phyloP scores from a whole-genome alignment of 73 alveolate genomes.

The Durusdinium trenchii region DNA sequence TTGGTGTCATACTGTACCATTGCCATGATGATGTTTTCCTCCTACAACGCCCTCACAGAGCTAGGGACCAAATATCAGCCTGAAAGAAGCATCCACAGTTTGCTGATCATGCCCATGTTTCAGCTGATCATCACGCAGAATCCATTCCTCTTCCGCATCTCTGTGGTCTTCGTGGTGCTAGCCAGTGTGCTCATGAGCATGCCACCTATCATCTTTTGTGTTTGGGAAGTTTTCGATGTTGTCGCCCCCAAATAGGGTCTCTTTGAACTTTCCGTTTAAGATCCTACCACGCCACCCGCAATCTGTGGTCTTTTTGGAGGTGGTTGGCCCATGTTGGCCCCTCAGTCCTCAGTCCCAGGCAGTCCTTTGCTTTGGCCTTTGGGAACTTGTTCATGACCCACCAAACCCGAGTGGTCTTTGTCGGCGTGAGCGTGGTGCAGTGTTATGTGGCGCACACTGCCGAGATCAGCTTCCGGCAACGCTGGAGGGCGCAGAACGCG shows the following conservation, averaged over 20 bases:
- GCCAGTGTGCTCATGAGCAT: no score
- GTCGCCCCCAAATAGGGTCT: no score
- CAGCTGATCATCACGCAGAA: slow-evolving; percentile 78
- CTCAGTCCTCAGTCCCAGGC: neutral
- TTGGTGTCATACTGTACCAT: slow-evolving; percentile 68
- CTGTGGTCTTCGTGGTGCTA: slow-evolving; percentile 41
- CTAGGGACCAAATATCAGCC: neutral
- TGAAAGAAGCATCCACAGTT: slow-evolving; percentile 51
- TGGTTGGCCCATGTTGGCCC: neutral
- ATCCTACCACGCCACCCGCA: no score
- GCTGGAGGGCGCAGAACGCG: slow-evolving; percentile 61
- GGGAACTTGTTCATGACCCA: slow-evolving; percentile 88
- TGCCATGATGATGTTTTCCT: slow-evolving; percentile 44
- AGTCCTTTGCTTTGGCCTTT: neutral
- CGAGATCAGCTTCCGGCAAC: slow-evolving; percentile 64
- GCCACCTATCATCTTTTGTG: no score
- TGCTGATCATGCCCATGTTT: slow-evolving; percentile 80
- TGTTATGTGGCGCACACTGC: slow-evolving; percentile 84
- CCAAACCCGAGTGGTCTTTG: slow-evolving; percentile 68
- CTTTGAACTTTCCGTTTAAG: no score
- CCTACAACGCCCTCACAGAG: slow-evolving; percentile 57
- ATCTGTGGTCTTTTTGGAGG: no score
- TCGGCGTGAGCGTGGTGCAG: slow-evolving; percentile 63
- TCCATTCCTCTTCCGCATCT: slow-evolving; percentile 50
- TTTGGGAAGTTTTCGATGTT: no score